These are phyloP conservation scores for Melaleuca alternifolia DNA, from an alignment of 345 rosid species.

Conservation along the genomic window DNA sequence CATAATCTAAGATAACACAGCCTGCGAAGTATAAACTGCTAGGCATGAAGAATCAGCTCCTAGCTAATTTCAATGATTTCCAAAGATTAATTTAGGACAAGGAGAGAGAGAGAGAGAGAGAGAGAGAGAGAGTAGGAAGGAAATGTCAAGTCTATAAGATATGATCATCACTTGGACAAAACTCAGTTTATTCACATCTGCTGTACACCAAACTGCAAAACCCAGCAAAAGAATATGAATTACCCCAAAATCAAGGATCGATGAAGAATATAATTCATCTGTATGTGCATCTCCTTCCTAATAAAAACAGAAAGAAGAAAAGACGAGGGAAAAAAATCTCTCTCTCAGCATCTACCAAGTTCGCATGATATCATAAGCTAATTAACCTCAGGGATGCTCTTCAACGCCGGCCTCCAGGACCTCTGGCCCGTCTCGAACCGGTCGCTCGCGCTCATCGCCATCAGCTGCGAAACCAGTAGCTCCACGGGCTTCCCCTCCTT, in stretches of 20 bases:
- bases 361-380: not conserved
- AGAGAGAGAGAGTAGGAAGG: not conserved
- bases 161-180: not conserved
- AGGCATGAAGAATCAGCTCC: not conserved
- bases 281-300: not conserved
- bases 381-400: slow-evolving; percentile 49
- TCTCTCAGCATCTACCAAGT: not conserved
- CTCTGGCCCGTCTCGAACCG: slow-evolving; percentile 13
- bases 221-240: not conserved
- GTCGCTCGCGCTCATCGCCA: slow-evolving; percentile 1
- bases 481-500: slow-evolving; percentile 27
- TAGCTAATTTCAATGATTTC: not conserved
- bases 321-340: not conserved
- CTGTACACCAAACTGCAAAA: not conserved
- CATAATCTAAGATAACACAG: not conserved
- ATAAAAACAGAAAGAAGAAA: not conserved
- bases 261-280: not conserved
- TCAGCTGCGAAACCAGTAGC: slow-evolving; percentile 29
- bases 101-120: not conserved
- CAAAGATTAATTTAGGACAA: not conserved
- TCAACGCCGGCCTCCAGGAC: slow-evolving; percentile 55
- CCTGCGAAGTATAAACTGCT: not conserved
- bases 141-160: not conserved
- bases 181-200: not conserved
- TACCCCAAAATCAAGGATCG: not conserved